Base-by-base conservation (phyloP, 1,284 basidiomycete species). In the Ceratobasidium sp. region DNA sequence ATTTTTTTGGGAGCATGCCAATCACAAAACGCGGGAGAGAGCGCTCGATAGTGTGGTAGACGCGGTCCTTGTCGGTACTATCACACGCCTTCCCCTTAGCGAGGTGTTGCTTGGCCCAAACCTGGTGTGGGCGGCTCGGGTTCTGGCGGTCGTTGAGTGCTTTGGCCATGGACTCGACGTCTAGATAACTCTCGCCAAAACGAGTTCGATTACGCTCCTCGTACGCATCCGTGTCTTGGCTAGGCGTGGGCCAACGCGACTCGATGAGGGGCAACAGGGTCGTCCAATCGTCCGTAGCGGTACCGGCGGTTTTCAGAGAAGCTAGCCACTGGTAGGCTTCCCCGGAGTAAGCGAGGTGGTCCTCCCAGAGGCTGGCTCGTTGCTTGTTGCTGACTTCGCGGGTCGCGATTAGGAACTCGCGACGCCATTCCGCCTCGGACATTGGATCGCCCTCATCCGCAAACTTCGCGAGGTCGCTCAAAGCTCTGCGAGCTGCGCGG, bases 301-400 rank as follows among this genome's bases (percentile, higher is more conserved):
- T 10, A 10, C 33, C 39, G 60, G 5, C 39, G 10, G 64, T 7
- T 6, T 15, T 49, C 12, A 42, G 33, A 4, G 53, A 20, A 6
- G 23, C 33, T 4, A 40, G n/a, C 70, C 70, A 72, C 5, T 60
- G 12, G 23, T 60, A 60, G 7, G 40, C 70, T 10, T 20, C 70
- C 12, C 70, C 55, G 15, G 42, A 7, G 56, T 44, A 72, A 15
- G 44, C 55, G 18, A 72, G 56, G 13, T 58, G 15, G 55, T 61
- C 56, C 3, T 39, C 55, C 70, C 70, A 72, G 15, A 72, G 28
- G 5, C 40, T n/a, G 6, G 68, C 68, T 33, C 51, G 68, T 33
- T 70, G 23, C 12, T n/a, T n/a, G 26, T 70, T 51, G 1, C n/a
- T 55, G 26, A 70, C 28, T 15, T 53, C 51, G 12, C 51, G 68